Base-by-base conservation (phyloP, 441 rosid genomes). In the Aquilaria agallochum region DNA sequence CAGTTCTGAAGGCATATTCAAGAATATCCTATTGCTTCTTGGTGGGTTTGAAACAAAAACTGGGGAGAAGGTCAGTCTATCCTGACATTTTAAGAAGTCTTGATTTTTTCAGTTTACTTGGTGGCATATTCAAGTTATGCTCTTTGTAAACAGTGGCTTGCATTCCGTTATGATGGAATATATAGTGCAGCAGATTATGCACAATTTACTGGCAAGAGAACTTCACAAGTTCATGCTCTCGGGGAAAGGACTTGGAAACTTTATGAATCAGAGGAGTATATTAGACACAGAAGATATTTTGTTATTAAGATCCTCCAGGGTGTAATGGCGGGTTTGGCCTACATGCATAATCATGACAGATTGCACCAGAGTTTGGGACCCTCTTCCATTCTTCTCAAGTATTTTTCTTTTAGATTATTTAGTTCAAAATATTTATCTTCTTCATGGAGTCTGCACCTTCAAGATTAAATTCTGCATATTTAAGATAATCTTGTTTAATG, bases 331-430 rank as follows among this genome's bases (percentile, higher is more conserved):
- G 98, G 96, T 76, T 83, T 93, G 60, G 96, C 93, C 31, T 88
- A 67, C 76, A 88, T 93, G 97, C 97, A 90, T 69, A 72, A 66
- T 62, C 80, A 80, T 72, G 96, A 88, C 66, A 86, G 97, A 74
- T 76, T 93, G 71, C 98, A 93, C 84, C 97, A 93, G 78, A 93
- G 98, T 78, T 85, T 93, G 62, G 98, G 98, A 54, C 97, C 98
- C 12, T 79, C 97, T 69, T 93, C 97, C 64, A 73, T 93, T 75
- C 78, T 85, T 76, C 87, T 93, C 78, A 93, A 88, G 98, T 93
- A 85, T 44, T 75, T 68, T 20, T 53, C 57, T 52, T 67, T 45
- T 40, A 71, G 53, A 53, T 27, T 68, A 53, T 13, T 71, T 52
- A 49, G 27, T 20, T 20, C 13, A 40, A 14, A 50, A 60, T 49